phyloP scores from a whole-genome alignment of 495 filamentous ascomycete genomes.

The Aspergillus leporis region DNA sequence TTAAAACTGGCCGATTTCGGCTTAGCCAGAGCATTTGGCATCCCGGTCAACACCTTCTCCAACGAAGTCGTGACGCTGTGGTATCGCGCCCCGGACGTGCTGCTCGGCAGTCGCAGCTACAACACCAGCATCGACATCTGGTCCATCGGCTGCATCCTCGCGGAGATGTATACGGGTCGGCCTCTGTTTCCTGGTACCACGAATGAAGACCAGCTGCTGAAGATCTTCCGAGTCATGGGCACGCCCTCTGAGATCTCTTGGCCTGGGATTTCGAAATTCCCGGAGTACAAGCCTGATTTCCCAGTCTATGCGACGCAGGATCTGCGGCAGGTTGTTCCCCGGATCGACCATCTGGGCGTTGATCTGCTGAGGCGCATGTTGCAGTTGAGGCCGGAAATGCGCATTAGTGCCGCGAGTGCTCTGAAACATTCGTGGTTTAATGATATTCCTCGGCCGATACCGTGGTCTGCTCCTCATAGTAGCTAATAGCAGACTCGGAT shows the following conservation, averaged over 20 bases:
- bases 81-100: conserved; percentile 93
- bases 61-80: conserved; percentile 97
- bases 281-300: conserved; percentile 90
- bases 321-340: conserved; percentile 75
- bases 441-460: conserved; percentile 29
- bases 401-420: conserved; percentile 79
- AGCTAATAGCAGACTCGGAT: not conserved
- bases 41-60: conserved; percentile 95
- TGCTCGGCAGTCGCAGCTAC: conserved; percentile 86
- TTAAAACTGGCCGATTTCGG: conserved; percentile 93
- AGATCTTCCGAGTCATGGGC: conserved; percentile 96
- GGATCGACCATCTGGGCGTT: conserved; percentile 81
- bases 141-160: conserved; percentile 98
- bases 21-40: conserved; percentile 87
- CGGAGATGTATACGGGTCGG: conserved; percentile 93
- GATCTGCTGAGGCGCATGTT: conserved; percentile 86
- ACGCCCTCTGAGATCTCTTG: conserved; percentile 88
- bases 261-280: conserved; percentile 84
- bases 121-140: conserved; percentile 98
- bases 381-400: conserved; percentile 85
- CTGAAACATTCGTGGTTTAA: conserved; percentile 88
- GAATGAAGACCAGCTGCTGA: conserved; percentile 91
- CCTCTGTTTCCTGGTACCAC: conserved; percentile 92
- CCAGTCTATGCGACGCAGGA: conserved; percentile 94
- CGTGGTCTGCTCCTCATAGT: not conserved